Base-by-base conservation (phyloP, 352 stramenopile species). In the Phytopythium mirpurense region DNA sequence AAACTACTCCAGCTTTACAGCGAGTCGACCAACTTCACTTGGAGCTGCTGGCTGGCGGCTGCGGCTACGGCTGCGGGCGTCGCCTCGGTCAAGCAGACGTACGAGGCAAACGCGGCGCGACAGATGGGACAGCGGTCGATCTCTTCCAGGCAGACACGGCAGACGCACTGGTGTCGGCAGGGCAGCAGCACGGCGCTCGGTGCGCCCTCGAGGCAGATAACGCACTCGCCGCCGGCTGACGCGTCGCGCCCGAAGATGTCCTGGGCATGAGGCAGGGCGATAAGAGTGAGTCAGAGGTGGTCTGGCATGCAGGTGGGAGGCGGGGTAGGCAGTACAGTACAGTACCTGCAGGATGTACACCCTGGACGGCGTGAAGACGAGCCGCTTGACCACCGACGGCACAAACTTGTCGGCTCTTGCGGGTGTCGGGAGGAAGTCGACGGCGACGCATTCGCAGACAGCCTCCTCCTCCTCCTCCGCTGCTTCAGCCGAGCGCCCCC, bases 51-150 rank as follows among this genome's bases (percentile, higher is more conserved):
- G n/a, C n/a, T n/a, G n/a, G n/a, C n/a, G n/a, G n/a, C n/a, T 1
- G 0, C 16, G 34, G 7, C 32, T 2, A 1, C 36, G 11, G 38
- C 31, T 18, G n/a, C 51, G 9, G 31, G 4, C 26, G 43, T 11
- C 29, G 37, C 41, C 27, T 43, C 37, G 15, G 62, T 50, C 41
- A 63, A 83, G 60, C 70, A 72, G 18, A 68, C 59, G 60, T 86
- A 90, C 18, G 74, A 79, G 29, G 62, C 56, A 56, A 90, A 88
- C 32, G 65, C 70, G 45, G 72, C 47, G 32, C 79, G 70, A 62
- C 76, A 90, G 59, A 90, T 88, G 14, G 79, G 77, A 19, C 79
- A 90, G 27, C 72, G 71, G 27, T 90, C 76, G 51, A 90, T 90
- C 62, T 88, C 74, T 24, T 82, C 57, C 15, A 88, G 76, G 34